Percentiles rank a stretch among this genome's conserved stretches.
phyloP scores from a whole-genome alignment of 495 filamentous ascomycete species.

The Penicillium angulare region DNA sequence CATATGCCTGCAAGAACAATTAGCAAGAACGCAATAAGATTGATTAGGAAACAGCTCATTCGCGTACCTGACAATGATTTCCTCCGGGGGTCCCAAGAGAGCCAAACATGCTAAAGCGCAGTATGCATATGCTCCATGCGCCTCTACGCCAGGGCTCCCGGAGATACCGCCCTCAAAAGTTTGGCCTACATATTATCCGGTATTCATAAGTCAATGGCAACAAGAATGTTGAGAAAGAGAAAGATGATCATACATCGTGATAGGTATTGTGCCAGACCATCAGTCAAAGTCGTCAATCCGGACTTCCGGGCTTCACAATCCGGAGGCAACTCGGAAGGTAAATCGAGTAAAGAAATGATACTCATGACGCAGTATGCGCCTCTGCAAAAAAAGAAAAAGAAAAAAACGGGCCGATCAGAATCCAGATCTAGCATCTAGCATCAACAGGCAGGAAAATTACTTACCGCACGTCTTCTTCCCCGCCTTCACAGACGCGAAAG shows the following conservation, averaged over 20 bases:
- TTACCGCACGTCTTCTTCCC: slow-evolving; percentile 89
- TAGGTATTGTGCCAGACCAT: slow-evolving; percentile 74
- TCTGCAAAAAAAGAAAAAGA: slow-evolving; percentile 37
- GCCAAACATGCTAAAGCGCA: slow-evolving; percentile 85
- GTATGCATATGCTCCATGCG: slow-evolving; percentile 96
- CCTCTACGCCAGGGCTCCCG: slow-evolving; percentile 75
- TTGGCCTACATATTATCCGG: slow-evolving; percentile 66
- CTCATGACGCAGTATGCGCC: slow-evolving; percentile 89
- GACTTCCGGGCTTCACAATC: slow-evolving; percentile 50
- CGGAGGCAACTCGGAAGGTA: slow-evolving; percentile 75
- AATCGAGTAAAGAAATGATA: slow-evolving; percentile 74
- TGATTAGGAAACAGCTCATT: not conserved
- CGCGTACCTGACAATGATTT: slow-evolving; percentile 63
- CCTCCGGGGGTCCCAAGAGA: slow-evolving; percentile 74
- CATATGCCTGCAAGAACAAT: slow-evolving; percentile 57
- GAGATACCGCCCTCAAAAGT: slow-evolving; percentile 93
- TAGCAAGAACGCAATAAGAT: slow-evolving; percentile 15
- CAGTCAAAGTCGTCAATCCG: slow-evolving; percentile 55
- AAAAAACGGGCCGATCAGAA: slow-evolving; percentile 9
- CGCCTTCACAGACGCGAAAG: slow-evolving; percentile 75
- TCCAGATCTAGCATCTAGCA: slow-evolving; percentile 10
- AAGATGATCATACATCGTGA: slow-evolving; percentile 62
- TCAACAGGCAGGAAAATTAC: slow-evolving; percentile 15
- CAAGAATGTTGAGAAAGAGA: not conserved
- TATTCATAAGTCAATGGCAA: no score